Evolutionary conservation across 2,329 filamentous ascomycete genomes (phyloP).

Genomic region (Penicillium sp.): DNA sequence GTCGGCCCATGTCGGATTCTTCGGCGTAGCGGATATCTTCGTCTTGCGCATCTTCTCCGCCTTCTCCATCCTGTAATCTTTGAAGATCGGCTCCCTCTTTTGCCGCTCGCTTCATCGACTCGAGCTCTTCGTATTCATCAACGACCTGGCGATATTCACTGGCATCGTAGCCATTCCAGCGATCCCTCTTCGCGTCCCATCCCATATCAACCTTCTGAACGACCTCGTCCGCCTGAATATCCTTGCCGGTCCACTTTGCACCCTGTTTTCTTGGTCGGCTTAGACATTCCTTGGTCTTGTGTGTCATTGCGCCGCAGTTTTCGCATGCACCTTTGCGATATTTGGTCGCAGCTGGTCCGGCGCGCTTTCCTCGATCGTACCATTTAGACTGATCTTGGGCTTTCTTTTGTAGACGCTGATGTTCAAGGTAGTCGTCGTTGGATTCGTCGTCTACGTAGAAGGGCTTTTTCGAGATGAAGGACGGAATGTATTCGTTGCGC

Average conservation of each 20-base stretch:
- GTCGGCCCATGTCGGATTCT: conserved; percentile 93
- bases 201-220: conserved; percentile 85
- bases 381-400: conserved; percentile 77
- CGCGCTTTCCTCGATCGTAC: conserved; percentile 88
- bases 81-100: conserved; percentile 57
- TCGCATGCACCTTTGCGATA: conserved; percentile 98
- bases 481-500: conserved; percentile 97
- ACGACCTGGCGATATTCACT: conserved; percentile 86
- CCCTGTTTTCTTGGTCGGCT: conserved; percentile 86
- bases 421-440: conserved; percentile 87
- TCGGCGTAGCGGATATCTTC: conserved; percentile 77
- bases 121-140: conserved; percentile 85
- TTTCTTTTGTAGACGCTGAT: conserved; percentile 82
- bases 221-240: conserved; percentile 91
- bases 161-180: conserved; percentile 97
- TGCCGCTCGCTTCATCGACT: conserved; percentile 70
- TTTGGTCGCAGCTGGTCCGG: conserved; percentile 88
- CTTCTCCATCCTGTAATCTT: conserved; percentile 58
- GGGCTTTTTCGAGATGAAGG: conserved; percentile 96
- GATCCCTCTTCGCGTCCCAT: conserved; percentile 96
- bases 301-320: conserved; percentile 96
- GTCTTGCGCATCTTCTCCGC: conserved; percentile 55
- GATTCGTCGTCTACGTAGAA: conserved; percentile 88
- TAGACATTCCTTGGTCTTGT: conserved; percentile 93
- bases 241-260: conserved; percentile 87